Evolutionary conservation across 805 yeast species (phyloP), one percentile per base, ranked within the genome.

Genomic region (Blastobotrys americana): DNA sequence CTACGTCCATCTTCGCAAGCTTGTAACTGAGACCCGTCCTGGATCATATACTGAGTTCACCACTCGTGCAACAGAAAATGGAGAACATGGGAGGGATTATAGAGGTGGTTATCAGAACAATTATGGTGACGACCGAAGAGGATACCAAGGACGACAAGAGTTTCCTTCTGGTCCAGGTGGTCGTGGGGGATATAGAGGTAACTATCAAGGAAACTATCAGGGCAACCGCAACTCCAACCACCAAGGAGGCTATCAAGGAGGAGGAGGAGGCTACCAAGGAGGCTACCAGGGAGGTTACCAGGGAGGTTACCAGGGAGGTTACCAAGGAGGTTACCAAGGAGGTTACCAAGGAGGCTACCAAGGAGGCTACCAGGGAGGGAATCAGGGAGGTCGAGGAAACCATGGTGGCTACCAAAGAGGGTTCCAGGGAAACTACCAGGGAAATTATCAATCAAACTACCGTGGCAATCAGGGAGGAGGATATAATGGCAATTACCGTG

Each of bases 201-300:
- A 37, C n/a, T n/a, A n/a, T n/a, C n/a, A n/a, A n/a, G n/a, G n/a
- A n/a, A 21, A 37, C n/a, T n/a, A n/a, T n/a, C n/a, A n/a, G n/a
- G n/a, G n/a, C n/a, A 21, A 37, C n/a, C n/a, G n/a, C n/a, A n/a
- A n/a, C n/a, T n/a, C n/a, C n/a, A 21, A 37, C n/a, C n/a, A n/a
- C 37, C 38, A 35, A 20, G 52, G 50, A 22, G 43, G 47, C 9
- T 20, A 39, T 37, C 54, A 54, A 28, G 54, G 58, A 16, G 50
- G 58, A 28, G 58, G 52, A 20, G 45, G 53, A 27, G 50, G 55
- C 16, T 22, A 48, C 31, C 36, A 28, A 10, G 34, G 33, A 16
- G 23, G 25, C 27, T 28, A 38, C 16, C 42, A 35, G 5, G 9
- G 21, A 25, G 36, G 47, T 10, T 21, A 38, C 8, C 41, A 35